These are phyloP conservation scores for Raffaelea ambrosiae DNA, from an alignment of 2,329 filamentous ascomycete genomes.

Conservation along the genomic window DNA sequence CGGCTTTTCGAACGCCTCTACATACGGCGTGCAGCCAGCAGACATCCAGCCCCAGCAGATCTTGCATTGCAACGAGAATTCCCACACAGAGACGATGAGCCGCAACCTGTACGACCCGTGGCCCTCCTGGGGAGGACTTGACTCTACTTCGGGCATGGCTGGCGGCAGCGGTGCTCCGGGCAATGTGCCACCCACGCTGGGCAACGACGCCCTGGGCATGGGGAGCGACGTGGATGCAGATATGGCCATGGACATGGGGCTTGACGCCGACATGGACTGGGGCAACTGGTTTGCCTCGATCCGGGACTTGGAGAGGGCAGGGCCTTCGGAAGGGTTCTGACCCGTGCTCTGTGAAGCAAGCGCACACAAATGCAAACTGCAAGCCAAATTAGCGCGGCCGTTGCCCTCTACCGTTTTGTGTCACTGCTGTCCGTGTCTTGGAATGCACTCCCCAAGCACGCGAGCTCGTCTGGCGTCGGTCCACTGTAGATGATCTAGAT, in stretches of 20 bases:
- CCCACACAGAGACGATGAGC: not conserved
- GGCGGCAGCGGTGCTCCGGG: not conserved
- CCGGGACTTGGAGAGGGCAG: not conserved
- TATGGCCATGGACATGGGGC: conserved; percentile 4
- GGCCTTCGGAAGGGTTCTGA: too few species aligned
- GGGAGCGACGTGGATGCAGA: too few species aligned
- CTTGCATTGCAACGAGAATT: too few species aligned
- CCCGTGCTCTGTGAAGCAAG: too few species aligned
- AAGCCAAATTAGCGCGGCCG: not conserved
- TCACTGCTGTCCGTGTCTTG: too few species aligned
- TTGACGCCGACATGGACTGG: conserved; percentile 9
- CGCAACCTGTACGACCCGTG: conserved; percentile 3
- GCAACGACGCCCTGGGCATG: not conserved
- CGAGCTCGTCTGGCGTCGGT: too few species aligned
- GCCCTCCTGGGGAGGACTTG: conserved; percentile 2
- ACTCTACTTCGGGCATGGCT: not conserved
- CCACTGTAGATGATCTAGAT: too few species aligned
- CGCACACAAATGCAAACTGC: too few species aligned
- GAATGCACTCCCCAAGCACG: too few species aligned
- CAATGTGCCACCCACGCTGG: not conserved
- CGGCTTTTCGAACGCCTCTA: too few species aligned
- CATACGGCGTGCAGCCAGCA: too few species aligned
- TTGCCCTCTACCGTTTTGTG: not conserved
- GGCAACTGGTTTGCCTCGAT: conserved; percentile 9
- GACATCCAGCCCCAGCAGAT: too few species aligned